Evolutionary conservation across 1,284 basidiomycete species (phyloP), one percentile per base, ranked within the genome.

Genomic region (Cutaneotrichosporon sp.): DNA sequence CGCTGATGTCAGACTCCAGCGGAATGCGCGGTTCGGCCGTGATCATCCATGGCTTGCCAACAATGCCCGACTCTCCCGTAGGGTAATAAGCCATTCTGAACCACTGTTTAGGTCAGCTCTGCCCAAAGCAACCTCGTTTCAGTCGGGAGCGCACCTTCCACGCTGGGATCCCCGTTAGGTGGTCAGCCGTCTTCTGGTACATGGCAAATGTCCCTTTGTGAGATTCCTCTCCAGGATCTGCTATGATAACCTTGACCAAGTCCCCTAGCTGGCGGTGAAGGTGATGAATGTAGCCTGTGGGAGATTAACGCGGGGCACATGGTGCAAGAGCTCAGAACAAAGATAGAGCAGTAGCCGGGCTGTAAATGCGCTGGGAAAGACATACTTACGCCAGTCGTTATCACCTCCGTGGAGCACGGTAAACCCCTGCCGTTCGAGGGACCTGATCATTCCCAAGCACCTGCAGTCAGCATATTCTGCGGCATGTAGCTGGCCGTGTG

Each of bases 111-210:
- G 35, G 29, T 44, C 9, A 44, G 19, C 24, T 22, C 42, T 0
- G 9, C 0, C 9, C n/a, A n/a, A n/a, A n/a, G n/a, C n/a, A n/a
- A n/a, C n/a, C n/a, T n/a, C n/a, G n/a, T n/a, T n/a, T n/a, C n/a
- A n/a, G n/a, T n/a, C n/a, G n/a, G 9, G 3, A 16, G 19, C 61
- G 32, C 52, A 62, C 63, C 59, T 64, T 62, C 63, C 63, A 64
- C 0, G 63, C 63, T 0, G 63, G 63, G 29, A 64, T 55, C 19
- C 63, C 63, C 32, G 57, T 49, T 3, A 29, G 47, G 5, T 51
- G 42, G 5, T 57, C 20, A 2, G n/a, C 25, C 4, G 46, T 54
- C 45, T 65, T 65, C 31, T 42, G 25, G 20, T 52, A 52, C 34
- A 46, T 34, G 4, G 35, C 35, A 20, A 46, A 29, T 3, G 26